Base-by-base conservation (phyloP, 768 basidiomycete species). In the Auriscalpium microsporum region DNA sequence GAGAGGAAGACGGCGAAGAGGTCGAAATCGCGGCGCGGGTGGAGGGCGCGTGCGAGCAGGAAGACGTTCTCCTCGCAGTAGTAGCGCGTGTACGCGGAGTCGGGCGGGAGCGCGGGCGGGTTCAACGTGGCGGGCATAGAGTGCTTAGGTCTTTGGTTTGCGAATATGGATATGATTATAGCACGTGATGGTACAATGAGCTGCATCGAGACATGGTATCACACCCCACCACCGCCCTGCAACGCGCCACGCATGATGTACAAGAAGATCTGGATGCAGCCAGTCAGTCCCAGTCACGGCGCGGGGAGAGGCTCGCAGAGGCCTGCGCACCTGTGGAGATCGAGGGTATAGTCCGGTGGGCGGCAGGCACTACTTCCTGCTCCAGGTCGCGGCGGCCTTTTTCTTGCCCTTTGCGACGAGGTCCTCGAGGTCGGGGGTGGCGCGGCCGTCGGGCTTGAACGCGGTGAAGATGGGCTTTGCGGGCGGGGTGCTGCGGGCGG, bases 11-110 rank as follows among this genome's bases (percentile, higher is more conserved):
- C 72, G 56, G 71, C 75, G 63, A 70, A 79, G 50, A 74, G 67
- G 28, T 81, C 73, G 82, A 84, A 86, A 1, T 59, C 61, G 13
- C 65, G 56, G 53, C 66, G 58, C 34, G 63, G 52, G 10, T 68
- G 57, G 61, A 87, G 79, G 4, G 61, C 66, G 47, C 76, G 67
- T 13, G 72, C 75, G 1, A 89, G 73, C 44, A 83, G 68, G 58
- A 86, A 87, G 36, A 86, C 69, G 64, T 88, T 87, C 66, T 88
- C 87, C 72, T 89, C 86, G 68, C 85, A 88, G 56, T 81, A 88
- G 62, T 71, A 78, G 4, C 71, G 71, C 1, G 84, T 87, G 67
- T 86, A 86, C 33, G 71, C 56, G 56, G 66, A 66, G 54, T 72
- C 63, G 36, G 62, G 55, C 10, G 78, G 77, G n/a, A 77, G 53